Base-by-base conservation (phyloP, 2,329 filamentous ascomycete species). In the Penicillium sp. region DNA sequence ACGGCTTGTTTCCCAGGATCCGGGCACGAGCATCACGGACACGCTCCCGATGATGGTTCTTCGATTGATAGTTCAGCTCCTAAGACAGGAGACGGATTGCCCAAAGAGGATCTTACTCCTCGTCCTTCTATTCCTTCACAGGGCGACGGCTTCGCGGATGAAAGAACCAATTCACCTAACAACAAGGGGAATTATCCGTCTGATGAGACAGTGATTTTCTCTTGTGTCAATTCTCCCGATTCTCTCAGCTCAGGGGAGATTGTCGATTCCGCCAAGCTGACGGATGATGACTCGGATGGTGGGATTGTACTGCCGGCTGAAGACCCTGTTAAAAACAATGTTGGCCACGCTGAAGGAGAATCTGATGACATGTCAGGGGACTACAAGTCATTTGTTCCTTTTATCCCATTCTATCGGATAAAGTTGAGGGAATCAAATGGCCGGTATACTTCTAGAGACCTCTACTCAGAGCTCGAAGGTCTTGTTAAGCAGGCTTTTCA, bases 401-500 rank as follows among this genome's bases (percentile, higher is more conserved):
- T 29, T 29, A 9, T 29, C 28, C 28, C 28, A 29, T 29, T 29
- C 28, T 29, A 9, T 29, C 8, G 1, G 10, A 12, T 10, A 3
- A 29, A 29, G 10, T 12, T 12, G 28, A 29, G 28, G 28, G 28
- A 29, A 29, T 3, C 28, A 10, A 5, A 29, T 29, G 28, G 28
- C 8, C 28, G 7, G 28, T 29, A 12, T 29, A 29, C 28, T 10
- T 9, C 8, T 12, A 29, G 7, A 3, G 28, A 29, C 10, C 10
- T 29, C 7, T 29, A 10, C 10, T 29, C 28, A 12, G 68, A 72
- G 45, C 50, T 70, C 2, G 49, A 53, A 2, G 67, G 69, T 9
- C 54, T 71, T 16, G 33, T 70, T 4, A 49, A 67, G 41, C 66
- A 69, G 50, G 55, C 59, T 6, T 65, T 29, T 29, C 7, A 29